Evolutionary conservation across 2,329 filamentous ascomycete genomes (phyloP).

Genomic region (Pseudomassariella vexata): DNA sequence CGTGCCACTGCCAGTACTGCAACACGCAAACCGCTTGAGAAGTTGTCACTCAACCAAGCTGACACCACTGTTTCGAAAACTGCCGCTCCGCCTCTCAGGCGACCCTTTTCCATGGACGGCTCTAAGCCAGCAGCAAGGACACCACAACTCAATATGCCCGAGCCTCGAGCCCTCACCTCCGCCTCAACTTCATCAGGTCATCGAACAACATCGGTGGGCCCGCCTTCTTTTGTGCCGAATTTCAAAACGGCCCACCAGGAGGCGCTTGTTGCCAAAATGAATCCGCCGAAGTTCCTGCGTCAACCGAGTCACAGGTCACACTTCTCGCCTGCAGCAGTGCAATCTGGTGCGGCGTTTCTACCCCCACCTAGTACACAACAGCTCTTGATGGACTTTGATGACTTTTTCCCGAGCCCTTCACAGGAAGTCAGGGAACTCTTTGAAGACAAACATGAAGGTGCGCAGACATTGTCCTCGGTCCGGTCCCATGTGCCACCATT

Average conservation of each 20-base stretch:
- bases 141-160: slow-evolving; percentile 1
- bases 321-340: too few species aligned
- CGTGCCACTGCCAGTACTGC: too few species aligned
- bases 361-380: slow-evolving; percentile 42
- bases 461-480: too few species aligned
- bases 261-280: slow-evolving; percentile 5
- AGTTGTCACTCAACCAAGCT: too few species aligned
- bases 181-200: slow-evolving; percentile 10
- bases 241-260: slow-evolving; percentile 12
- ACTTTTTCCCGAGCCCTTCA: slow-evolving; percentile 50
- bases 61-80: too few species aligned
- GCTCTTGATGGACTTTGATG: slow-evolving; percentile 45
- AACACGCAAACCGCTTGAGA: too few species aligned
- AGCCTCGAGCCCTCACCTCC: slow-evolving; percentile 4
- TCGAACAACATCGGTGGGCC: slow-evolving; percentile 17
- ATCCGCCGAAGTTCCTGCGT: slow-evolving; percentile 13
- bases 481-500: neutral
- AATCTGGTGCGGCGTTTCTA: too few species aligned
- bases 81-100: too few species aligned
- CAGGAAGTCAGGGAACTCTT: slow-evolving; percentile 49
- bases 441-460: too few species aligned
- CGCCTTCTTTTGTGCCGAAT: slow-evolving; percentile 18
- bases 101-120: too few species aligned
- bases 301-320: slow-evolving; percentile 12
- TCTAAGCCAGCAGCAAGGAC: too few species aligned